Evolutionary conservation across 192 early-diverging fungal genomes (phyloP).

Genomic region (Entomortierella parvispora): DNA sequence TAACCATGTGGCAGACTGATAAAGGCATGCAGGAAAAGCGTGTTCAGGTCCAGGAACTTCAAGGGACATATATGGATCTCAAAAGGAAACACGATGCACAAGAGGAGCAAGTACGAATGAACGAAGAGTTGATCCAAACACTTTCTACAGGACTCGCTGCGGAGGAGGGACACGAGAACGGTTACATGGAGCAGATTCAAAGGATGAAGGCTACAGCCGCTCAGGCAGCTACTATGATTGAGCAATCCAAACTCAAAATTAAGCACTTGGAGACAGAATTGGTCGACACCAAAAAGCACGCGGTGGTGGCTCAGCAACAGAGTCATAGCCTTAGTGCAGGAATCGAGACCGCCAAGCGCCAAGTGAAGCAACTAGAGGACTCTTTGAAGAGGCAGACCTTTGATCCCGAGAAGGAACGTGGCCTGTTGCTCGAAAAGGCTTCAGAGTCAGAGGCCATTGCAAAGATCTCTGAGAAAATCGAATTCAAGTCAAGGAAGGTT

Average conservation of each 20-base stretch:
- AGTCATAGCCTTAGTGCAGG: constrained; percentile 68
- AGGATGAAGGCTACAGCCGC: constrained; percentile 72
- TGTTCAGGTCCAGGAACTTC: constrained; percentile 38
- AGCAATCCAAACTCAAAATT: constrained; percentile 87
- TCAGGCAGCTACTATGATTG: constrained; percentile 71
- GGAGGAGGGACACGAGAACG: constrained; percentile 92
- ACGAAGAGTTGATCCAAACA: constrained; percentile 90
- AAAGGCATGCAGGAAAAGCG: constrained; percentile 55
- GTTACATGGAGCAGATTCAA: constrained; percentile 97
- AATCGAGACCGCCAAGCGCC: constrained; percentile 34
- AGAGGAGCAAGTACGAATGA: constrained; percentile 64
- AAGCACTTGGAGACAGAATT: constrained; percentile 79
- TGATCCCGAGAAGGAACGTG: constrained; percentile 39
- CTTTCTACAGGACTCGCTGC: constrained; percentile 93
- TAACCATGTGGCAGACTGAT: constrained; percentile 52
- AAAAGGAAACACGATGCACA: constrained; percentile 66
- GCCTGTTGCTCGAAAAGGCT: constrained; percentile 19
- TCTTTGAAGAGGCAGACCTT: constrained; percentile 10
- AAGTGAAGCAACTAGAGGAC: constrained; percentile 35
- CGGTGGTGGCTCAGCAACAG: constrained; percentile 71
- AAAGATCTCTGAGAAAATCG: constrained; percentile 55
- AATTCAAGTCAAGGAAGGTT: constrained; percentile 61
- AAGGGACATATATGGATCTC: constrained; percentile 60
- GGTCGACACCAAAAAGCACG: constrained; percentile 72
- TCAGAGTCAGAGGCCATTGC: constrained; percentile 9